Conservation (phyloP, 2,329 filamentous ascomycete genomes). For the Cordyceps tenuipes region DNA sequence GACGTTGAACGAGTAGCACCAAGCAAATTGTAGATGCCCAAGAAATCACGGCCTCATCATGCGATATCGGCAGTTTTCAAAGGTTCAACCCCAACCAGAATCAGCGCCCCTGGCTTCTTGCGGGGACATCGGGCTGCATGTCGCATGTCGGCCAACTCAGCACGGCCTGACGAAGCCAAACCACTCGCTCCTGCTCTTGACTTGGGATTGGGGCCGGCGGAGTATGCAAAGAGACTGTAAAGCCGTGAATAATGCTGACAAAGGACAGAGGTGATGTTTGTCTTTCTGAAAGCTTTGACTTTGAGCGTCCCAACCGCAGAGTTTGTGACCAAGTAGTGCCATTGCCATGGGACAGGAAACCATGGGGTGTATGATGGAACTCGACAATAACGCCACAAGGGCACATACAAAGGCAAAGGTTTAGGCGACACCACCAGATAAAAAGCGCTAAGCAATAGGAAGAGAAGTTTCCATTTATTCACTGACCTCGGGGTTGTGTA, state of each 20-base stretch:
- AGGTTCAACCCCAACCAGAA: background rate
- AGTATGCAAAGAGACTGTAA: background rate
- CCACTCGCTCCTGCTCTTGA: background rate
- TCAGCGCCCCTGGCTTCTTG: background rate
- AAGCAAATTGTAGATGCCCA: background rate
- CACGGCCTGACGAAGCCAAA: constrained; percentile 7
- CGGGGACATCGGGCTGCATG: constrained; percentile 5
- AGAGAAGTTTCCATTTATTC: no score
- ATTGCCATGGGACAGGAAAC: no score
- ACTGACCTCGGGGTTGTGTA: no score
- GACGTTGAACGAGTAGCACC: background rate
- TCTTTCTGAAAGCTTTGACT: no score
- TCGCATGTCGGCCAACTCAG: constrained; percentile 5
- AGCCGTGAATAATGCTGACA: background rate
- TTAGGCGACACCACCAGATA: no score
- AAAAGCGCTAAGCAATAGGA: no score
- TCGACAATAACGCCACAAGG: no score
- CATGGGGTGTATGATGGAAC: no score
- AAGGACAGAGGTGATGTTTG: background rate
- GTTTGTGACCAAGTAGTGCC: no score
- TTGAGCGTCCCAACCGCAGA: no score
- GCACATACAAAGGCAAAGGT: no score
- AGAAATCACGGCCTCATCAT: background rate
- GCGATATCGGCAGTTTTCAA: background rate
- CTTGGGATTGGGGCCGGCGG: background rate